phyloP scores from a whole-genome alignment of 2,329 filamentous ascomycete species.

The Arthrobotrys pseudoclavata region DNA sequence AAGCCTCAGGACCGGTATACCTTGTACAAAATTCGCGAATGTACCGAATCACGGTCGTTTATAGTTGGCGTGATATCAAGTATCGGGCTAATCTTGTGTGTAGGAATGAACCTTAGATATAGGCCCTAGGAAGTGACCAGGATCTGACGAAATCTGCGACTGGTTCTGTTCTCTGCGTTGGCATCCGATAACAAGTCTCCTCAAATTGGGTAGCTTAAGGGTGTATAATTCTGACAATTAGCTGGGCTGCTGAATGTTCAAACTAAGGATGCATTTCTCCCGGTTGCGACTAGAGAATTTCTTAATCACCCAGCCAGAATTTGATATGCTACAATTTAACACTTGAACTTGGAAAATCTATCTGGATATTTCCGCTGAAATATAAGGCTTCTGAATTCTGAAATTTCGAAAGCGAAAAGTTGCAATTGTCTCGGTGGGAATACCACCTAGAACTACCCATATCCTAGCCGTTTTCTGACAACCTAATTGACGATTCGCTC shows the following conservation, averaged over 20 bases:
- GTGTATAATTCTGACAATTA: too few relatives aligned
- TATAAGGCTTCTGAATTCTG: neutral
- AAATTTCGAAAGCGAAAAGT: conserved; percentile 21
- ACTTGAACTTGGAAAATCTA: neutral
- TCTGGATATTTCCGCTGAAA: neutral
- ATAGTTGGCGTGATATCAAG: conserved; percentile 47
- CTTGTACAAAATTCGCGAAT: conserved; percentile 42
- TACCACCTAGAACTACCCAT: conserved; percentile 13
- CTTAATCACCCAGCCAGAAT: neutral
- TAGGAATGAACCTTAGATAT: conserved; percentile 28
- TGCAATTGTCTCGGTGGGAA: conserved; percentile 24
- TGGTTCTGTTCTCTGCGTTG: conserved; percentile 55
- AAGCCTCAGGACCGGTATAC: conserved; percentile 22
- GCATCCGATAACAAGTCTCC: conserved; percentile 42
- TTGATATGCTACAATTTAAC: neutral
- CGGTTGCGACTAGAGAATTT: too few relatives aligned
- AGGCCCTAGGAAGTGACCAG: conserved; percentile 36
- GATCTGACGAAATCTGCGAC: conserved; percentile 49
- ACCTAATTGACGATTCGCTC: conserved; percentile 50
- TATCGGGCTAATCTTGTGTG: conserved; percentile 38
- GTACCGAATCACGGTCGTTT: conserved; percentile 46
- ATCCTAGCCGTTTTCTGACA: conserved; percentile 52
- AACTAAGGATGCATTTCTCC: neutral
- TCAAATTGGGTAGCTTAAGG: neutral
- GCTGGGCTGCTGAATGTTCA: neutral